phyloP scores from a whole-genome alignment of 2,329 filamentous ascomycete genomes.

The Colletotrichum magnum region DNA sequence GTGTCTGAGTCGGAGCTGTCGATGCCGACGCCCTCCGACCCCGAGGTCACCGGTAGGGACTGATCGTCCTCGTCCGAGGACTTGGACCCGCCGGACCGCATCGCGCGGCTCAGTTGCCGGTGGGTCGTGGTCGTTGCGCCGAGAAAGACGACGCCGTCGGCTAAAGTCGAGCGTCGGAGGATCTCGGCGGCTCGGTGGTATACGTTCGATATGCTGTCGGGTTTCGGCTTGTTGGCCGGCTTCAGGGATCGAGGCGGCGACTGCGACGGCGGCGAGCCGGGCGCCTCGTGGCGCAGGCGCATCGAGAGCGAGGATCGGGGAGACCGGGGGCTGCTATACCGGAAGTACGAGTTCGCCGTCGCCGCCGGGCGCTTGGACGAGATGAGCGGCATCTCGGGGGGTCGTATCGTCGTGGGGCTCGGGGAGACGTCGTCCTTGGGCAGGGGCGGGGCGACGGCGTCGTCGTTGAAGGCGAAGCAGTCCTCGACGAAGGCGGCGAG shows the following conservation, averaged over 20 bases:
- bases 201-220: slow-evolving; percentile 45
- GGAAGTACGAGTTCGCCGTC: slow-evolving; percentile 31
- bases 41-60: slow-evolving; percentile 30
- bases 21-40: slow-evolving; percentile 43
- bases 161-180: slow-evolving; percentile 48
- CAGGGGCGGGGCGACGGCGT: background rate
- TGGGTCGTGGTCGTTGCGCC: slow-evolving; percentile 45
- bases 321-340: background rate
- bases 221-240: slow-evolving; percentile 34
- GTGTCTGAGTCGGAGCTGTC: slow-evolving; percentile 50
- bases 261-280: background rate
- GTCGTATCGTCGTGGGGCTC: slow-evolving; percentile 21
- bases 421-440: slow-evolving; percentile 28
- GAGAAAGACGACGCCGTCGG: slow-evolving; percentile 50
- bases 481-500: slow-evolving; percentile 69
- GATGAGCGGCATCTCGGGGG: slow-evolving; percentile 30
- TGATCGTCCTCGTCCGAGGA: slow-evolving; percentile 42
- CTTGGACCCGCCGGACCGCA: slow-evolving; percentile 17
- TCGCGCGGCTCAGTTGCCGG: slow-evolving; percentile 26
- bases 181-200: slow-evolving; percentile 48
- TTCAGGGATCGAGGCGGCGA: slow-evolving; percentile 13
- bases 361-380: slow-evolving; percentile 28
- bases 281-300: background rate
- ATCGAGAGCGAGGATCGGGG: slow-evolving; percentile 15
- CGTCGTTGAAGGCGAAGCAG: slow-evolving; percentile 49